These are phyloP conservation scores for Gigaspora rosea DNA, from an alignment of 192 early-diverging fungal species.

Conservation along the genomic window DNA sequence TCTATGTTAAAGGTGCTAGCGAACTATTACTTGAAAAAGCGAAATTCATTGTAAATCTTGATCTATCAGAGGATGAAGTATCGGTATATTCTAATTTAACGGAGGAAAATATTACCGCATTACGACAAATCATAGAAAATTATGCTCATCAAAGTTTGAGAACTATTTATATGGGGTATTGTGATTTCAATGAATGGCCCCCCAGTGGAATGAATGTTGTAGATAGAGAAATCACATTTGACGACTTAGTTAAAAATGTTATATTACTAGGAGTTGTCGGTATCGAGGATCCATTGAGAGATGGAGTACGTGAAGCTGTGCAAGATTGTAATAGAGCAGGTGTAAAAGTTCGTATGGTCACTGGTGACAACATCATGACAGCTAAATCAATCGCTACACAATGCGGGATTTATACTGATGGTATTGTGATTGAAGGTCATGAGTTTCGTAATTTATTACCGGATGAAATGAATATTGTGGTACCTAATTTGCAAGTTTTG, in stretches of 20 bases:
- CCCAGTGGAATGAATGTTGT: conserved; percentile 36
- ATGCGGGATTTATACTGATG: conserved; percentile 91
- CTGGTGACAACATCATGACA: conserved; percentile 94
- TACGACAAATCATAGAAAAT: conserved; percentile 59
- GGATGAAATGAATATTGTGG: conserved; percentile 87
- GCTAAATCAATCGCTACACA: conserved; percentile 93
- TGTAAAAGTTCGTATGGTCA: conserved; percentile 98
- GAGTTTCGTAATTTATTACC: conserved; percentile 82
- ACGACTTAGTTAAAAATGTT: conserved; percentile 57
- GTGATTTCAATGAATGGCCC: conserved; percentile 74
- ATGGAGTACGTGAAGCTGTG: conserved; percentile 93
- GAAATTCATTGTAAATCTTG: conserved; percentile 52
- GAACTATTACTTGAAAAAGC: conserved; percentile 79
- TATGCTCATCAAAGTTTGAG: conserved; percentile 83
- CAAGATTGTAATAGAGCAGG: conserved; percentile 86
- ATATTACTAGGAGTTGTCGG: conserved; percentile 89
- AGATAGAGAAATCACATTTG: conserved; percentile 58
- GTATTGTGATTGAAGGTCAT: conserved; percentile 94
- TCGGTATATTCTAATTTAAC: conserved; percentile 35
- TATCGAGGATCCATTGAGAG: conserved; percentile 95
- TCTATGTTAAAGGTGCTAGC: conserved; percentile 94
- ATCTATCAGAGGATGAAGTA: conserved; percentile 31
- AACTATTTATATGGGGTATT: conserved; percentile 87
- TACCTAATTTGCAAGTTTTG: conserved; percentile 92
- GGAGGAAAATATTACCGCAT: conserved; percentile 35